phyloP scores from a whole-genome alignment of 108 stramenopile species.

The Nitzschia sp. region DNA sequence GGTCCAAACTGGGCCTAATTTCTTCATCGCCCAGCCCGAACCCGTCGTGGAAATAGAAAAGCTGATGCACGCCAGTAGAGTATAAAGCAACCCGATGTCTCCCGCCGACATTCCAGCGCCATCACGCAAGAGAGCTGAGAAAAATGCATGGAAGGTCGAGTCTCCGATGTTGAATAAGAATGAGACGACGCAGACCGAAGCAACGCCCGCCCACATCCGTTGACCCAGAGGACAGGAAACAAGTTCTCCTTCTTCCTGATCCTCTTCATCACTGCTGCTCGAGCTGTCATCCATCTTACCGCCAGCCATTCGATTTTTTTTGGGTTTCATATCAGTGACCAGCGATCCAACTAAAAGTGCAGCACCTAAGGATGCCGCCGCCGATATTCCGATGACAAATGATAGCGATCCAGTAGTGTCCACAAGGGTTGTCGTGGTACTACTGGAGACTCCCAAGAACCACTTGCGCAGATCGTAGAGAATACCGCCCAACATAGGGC shows the following conservation, averaged over 20 bases:
- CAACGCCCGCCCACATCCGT: conserved; percentile 68
- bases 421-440: background rate
- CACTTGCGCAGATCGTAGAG: conserved; percentile 41
- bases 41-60: conserved; percentile 56
- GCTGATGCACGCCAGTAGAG: conserved; percentile 64
- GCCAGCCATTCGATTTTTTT: background rate
- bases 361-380: conserved; percentile 58
- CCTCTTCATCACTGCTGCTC: background rate
- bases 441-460: background rate
- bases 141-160: conserved; percentile 79
- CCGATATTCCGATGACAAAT: conserved; percentile 63
- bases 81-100: conserved; percentile 65
- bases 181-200: conserved; percentile 62
- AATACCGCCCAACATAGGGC: conserved; percentile 69
- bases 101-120: conserved; percentile 45
- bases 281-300: background rate
- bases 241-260: conserved; percentile 32
- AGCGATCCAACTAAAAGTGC: conserved; percentile 40
- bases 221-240: conserved; percentile 71
- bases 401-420: conserved; percentile 37
- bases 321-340: conserved; percentile 29
- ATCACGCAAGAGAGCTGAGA: conserved; percentile 61
- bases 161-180: conserved; percentile 74
- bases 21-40: conserved; percentile 46
- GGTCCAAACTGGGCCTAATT: conserved; percentile 59